These are phyloP conservation scores for Fagus crenata DNA, from an alignment of 306 rosid genomes.

Conservation along the genomic window DNA sequence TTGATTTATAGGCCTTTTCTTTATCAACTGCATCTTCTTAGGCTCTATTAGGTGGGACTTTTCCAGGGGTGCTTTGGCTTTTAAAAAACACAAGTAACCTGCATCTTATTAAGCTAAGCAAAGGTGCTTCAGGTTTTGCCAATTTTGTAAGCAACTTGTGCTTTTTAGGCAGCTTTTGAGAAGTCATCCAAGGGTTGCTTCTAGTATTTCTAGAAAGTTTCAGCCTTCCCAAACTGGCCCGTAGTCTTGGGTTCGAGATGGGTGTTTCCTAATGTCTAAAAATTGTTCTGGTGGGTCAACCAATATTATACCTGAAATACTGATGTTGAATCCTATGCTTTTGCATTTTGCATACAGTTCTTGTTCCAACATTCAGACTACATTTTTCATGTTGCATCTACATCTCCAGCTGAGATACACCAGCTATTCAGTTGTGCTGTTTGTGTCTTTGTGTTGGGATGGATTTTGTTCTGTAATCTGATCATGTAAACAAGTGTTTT, in stretches of 20 bases:
- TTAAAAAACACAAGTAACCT: background rate
- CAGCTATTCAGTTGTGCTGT: background rate
- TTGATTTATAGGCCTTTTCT: background rate
- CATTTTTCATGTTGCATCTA: background rate
- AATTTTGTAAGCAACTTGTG: background rate
- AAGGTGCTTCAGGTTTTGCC: background rate
- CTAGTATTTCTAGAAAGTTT: background rate
- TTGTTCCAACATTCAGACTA: background rate
- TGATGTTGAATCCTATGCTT: background rate
- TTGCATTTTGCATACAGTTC: background rate
- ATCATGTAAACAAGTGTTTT: background rate
- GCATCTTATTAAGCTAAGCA: background rate
- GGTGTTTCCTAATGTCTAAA: background rate
- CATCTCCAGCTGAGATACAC: background rate
- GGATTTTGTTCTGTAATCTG: background rate
- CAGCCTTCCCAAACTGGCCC: no score
- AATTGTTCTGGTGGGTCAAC: background rate
- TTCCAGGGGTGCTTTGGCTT: conserved; percentile 4
- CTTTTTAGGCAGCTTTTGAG: background rate
- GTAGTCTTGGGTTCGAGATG: background rate
- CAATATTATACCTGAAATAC: background rate
- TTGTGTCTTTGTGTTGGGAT: background rate
- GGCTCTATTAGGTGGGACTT: background rate
- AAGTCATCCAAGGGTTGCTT: background rate
- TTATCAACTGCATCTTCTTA: background rate